Percentiles rank a stretch among this genome's conserved stretches.
These are phyloP conservation scores for Lactarius akahatsu DNA, from an alignment of 768 basidiomycete genomes.

Conservation along the genomic window DNA sequence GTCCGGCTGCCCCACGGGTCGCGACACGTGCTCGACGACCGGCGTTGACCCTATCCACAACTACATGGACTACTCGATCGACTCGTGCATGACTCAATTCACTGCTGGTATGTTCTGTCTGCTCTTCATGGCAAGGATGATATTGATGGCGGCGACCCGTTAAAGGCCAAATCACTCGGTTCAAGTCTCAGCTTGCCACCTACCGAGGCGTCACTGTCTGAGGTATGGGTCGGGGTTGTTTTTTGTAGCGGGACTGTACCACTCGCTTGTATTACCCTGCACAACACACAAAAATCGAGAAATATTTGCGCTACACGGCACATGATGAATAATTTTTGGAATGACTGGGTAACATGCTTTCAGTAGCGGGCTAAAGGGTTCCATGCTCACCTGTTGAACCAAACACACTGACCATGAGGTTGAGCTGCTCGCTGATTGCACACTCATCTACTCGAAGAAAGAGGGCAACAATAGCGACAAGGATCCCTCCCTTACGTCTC, in stretches of 20 bases:
- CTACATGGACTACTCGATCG: slow-evolving; percentile 56
- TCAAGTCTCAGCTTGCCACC: slow-evolving; percentile 44
- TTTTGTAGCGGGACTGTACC: background rate
- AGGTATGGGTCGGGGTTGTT: background rate
- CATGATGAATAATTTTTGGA: too few relatives aligned
- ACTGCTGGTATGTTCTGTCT: slow-evolving; percentile 41
- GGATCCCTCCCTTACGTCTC: too few relatives aligned
- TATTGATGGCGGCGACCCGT: background rate
- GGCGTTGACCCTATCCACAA: slow-evolving; percentile 47
- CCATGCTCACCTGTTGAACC: too few relatives aligned
- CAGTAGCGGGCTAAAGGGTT: too few relatives aligned
- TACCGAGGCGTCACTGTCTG: slow-evolving; percentile 42
- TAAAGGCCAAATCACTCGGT: slow-evolving; percentile 37
- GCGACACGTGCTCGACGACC: slow-evolving; percentile 34
- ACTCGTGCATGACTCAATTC: slow-evolving; percentile 52
- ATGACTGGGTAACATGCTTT: too few relatives aligned
- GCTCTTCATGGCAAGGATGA: background rate
- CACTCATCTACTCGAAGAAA: too few relatives aligned
- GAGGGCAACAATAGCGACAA: too few relatives aligned
- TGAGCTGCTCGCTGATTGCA: too few relatives aligned
- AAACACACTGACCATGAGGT: too few relatives aligned
- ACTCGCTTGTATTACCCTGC: background rate
- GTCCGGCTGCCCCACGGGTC: slow-evolving; percentile 39
- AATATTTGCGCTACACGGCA: too few relatives aligned
- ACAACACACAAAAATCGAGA: background rate